Evolutionary conservation across 2,329 filamentous ascomycete genomes (phyloP).

Genomic region (Dactylellina leptospora): DNA sequence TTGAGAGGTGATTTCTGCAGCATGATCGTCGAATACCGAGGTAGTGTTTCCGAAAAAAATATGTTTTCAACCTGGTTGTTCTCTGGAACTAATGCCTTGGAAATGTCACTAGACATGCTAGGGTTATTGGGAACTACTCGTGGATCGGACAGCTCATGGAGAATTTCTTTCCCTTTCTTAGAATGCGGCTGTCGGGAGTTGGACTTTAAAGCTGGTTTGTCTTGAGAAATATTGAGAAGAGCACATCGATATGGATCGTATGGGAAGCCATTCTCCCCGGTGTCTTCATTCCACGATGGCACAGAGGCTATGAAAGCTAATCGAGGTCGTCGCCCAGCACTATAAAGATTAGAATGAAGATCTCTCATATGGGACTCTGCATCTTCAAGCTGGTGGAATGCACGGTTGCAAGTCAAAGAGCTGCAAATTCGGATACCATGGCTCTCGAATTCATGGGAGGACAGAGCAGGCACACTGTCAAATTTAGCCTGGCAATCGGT

Average conservation of each 20-base stretch:
- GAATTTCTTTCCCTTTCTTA: slow-evolving; percentile 49
- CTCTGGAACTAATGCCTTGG: background rate
- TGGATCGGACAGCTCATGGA: slow-evolving; percentile 2
- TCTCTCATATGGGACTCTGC: slow-evolving; percentile 51
- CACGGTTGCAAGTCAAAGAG: slow-evolving; percentile 50
- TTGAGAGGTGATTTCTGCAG: slow-evolving; percentile 5
- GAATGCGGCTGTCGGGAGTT: slow-evolving; percentile 19
- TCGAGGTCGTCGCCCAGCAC: slow-evolving; percentile 28
- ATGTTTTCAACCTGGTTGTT: background rate
- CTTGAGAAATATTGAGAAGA: slow-evolving; percentile 48
- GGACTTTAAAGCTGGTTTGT: slow-evolving; percentile 15
- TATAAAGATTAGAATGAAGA: slow-evolving; percentile 47
- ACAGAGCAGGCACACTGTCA: slow-evolving; percentile 32
- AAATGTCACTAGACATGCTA: background rate
- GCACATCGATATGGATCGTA: slow-evolving; percentile 51
- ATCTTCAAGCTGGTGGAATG: slow-evolving; percentile 49
- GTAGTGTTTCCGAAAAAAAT: slow-evolving; percentile 18
- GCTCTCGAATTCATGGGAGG: slow-evolving; percentile 47
- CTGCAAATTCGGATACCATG: slow-evolving; percentile 53
- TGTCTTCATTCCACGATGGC: slow-evolving; percentile 48
- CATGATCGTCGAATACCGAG: slow-evolving; percentile 46
- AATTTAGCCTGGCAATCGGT: slow-evolving; percentile 50
- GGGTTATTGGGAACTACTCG: background rate
- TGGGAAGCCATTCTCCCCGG: slow-evolving; percentile 43
- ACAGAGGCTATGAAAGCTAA: slow-evolving; percentile 51